A percentile compares a stretch with the other conserved stretches of the same genome.
Evolutionary conservation across 441 rosid species (phyloP).

Genomic region (Populus trichocarpa): DNA sequence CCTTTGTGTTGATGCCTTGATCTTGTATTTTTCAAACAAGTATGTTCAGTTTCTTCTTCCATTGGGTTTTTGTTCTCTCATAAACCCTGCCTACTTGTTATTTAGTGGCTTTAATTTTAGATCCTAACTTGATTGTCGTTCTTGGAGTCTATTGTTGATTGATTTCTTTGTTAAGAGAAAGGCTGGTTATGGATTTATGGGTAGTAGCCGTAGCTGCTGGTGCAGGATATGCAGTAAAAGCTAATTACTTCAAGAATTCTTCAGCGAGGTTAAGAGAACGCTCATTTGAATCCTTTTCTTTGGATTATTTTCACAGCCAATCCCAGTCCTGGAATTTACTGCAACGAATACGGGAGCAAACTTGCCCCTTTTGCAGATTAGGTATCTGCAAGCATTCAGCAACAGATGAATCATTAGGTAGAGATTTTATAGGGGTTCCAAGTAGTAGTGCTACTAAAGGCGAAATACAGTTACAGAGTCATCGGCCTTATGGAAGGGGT

Average conservation of each 20-base stretch:
- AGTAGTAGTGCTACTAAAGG: background rate
- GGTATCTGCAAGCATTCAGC: constrained; percentile 1
- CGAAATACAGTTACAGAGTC: constrained; percentile 6
- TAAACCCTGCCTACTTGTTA: background rate
- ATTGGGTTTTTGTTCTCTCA: background rate
- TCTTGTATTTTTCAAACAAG: background rate
- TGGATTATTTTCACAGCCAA: constrained; percentile 3
- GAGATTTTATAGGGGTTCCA: background rate
- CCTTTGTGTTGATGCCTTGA: background rate
- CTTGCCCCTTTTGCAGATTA: constrained; percentile 28
- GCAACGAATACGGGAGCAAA: constrained; percentile 22
- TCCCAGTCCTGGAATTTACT: constrained; percentile 21
- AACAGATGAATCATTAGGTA: background rate
- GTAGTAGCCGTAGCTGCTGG: constrained; percentile 45
- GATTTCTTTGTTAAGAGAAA: background rate
- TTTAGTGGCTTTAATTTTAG: background rate
- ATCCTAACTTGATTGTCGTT: background rate
- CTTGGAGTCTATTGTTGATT: background rate
- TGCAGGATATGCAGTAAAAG: constrained; percentile 35
- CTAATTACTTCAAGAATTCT: constrained; percentile 30
- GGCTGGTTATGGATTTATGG: constrained; percentile 42
- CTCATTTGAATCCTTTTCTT: constrained; percentile 14
- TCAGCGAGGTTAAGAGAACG: constrained; percentile 15
- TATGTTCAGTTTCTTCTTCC: background rate
- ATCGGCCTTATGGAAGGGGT: constrained; percentile 1